These are phyloP conservation scores for Hericium alpestre DNA, from an alignment of 768 basidiomycete species.

Conservation along the genomic window DNA sequence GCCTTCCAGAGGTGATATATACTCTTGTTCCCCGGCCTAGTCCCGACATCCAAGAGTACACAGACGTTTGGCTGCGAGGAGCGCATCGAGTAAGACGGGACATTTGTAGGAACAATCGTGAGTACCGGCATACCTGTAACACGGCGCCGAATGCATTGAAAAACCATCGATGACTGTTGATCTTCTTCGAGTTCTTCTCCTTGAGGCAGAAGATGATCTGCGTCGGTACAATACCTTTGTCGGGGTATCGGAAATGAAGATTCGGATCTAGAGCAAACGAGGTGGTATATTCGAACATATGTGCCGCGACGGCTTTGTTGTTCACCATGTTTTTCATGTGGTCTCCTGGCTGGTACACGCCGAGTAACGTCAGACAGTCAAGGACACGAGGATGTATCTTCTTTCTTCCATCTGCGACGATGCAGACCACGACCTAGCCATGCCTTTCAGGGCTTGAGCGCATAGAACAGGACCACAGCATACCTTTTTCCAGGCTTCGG, in stretches of 20 bases:
- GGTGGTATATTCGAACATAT: conserved; percentile 81
- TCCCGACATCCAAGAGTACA: conserved; percentile 89
- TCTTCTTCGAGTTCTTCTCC: conserved; percentile 94
- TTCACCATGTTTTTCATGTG: conserved; percentile 58
- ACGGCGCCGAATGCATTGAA: conserved; percentile 87
- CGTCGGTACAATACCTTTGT: conserved; percentile 89
- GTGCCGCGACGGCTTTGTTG: conserved; percentile 60
- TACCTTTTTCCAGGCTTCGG: conserved; percentile 93
- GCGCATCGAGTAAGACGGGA: not conserved
- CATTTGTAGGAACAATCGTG: not conserved
- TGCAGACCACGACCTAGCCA: conserved; percentile 79
- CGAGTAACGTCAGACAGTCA: conserved; percentile 83
- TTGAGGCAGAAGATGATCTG: conserved; percentile 88
- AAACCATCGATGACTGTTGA: conserved; percentile 95
- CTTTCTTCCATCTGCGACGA: conserved; percentile 81
- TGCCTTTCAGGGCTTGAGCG: not conserved
- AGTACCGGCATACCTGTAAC: conserved; percentile 47
- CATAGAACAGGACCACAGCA: not conserved
- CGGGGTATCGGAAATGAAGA: conserved; percentile 77
- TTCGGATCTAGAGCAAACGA: conserved; percentile 72
- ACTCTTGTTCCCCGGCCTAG: conserved; percentile 77
- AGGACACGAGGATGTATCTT: conserved; percentile 77
- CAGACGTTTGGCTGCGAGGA: conserved; percentile 72
- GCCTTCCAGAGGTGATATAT: conserved; percentile 95
- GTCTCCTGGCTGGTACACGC: conserved; percentile 74